A percentile compares a stretch with the other conserved stretches of the same genome.
Conservation (phyloP, 345 rosid species). For the Eutrema heterophyllum region DNA sequence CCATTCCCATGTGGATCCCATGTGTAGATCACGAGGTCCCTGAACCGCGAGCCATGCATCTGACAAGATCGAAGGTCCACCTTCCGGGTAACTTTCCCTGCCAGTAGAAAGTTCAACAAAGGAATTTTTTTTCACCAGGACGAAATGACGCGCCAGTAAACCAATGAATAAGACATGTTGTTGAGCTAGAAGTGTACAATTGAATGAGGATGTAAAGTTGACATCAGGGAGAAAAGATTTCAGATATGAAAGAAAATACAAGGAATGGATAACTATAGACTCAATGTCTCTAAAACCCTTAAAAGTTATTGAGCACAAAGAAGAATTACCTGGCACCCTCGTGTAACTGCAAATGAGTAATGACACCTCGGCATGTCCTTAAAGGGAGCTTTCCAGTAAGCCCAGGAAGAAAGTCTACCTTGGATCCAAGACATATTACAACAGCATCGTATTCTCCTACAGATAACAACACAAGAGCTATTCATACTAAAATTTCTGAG, state of each 20-base stretch:
- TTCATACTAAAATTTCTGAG: not conserved
- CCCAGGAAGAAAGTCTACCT: constrained; percentile 62
- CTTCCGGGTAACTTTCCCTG: constrained; percentile 64
- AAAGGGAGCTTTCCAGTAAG: constrained; percentile 81
- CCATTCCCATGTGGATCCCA: too few species aligned
- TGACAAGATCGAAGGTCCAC: constrained; percentile 46
- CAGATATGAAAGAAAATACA: not conserved
- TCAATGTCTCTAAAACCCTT: not conserved
- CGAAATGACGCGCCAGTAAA: too few species aligned
- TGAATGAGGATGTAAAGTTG: not conserved
- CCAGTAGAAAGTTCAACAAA: not conserved
- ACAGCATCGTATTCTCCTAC: constrained; percentile 74
- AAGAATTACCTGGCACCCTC: constrained; percentile 39
- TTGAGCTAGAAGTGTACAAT: not conserved
- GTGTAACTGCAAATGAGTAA: constrained; percentile 61
- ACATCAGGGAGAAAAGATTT: too few species aligned
- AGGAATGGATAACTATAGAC: not conserved
- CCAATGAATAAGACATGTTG: too few species aligned
- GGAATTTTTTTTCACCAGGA: too few species aligned
- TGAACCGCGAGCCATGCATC: too few species aligned
- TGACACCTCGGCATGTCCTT: constrained; percentile 86
- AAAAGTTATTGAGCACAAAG: not conserved
- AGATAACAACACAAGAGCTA: not conserved
- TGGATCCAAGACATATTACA: constrained; percentile 78
- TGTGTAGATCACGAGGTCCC: too few species aligned